Evolutionary conservation across 2,329 filamentous ascomycete species (phyloP), one percentile per base, ranked within the genome.

Genomic region (Davidsoniella australis): DNA sequence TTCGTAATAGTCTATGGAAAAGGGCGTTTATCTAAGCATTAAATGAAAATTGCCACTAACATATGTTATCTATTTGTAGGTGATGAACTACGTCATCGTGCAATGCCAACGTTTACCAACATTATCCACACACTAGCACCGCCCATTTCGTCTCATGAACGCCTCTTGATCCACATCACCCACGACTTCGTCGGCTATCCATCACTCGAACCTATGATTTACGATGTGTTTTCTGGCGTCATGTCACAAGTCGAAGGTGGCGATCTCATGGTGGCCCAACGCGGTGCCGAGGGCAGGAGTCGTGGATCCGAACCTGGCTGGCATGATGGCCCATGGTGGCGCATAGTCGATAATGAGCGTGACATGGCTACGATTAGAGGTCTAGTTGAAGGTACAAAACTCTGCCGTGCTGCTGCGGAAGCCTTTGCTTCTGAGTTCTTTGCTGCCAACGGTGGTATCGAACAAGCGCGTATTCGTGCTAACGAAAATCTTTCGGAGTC

Each of bases 191-290:
- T 87, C 57, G 86, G 86, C 57, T 98, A 98, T 63, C 91, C 91
- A 2, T 89, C 86, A 16, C 78, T 98, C 57, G 89, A 96, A 62
- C 87, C 89, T 16, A 75, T 95, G 49, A 85, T 96, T 58, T 86
- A 96, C 66, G 75, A 76, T 51, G 87, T 91, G 55, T 98, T 98
- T 68, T 83, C 83, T 49, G 81, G 87, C 48, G 88, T 98, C 59
- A 98, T 98, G 91, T 77, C 87, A n/a, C 91, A 98, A 67, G 91
- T 98, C 42, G 91, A 98, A 66, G 91, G 91, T 55, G 91, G 91
- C 49, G 91, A 96, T 59, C 72, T 98, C 16, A 73, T 96, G 48
- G 91, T 98, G 49, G 79, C 96, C 53, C 91, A 98, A 66, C 84
- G 88, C 37, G 91, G 91, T 17, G 83, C 86, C 54, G 91, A 96